A percentile compares a stretch with the other conserved stretches of the same genome.
Conservation (phyloP, 2,329 filamentous ascomycete species). For the Cladophialophora bantiana region DNA sequence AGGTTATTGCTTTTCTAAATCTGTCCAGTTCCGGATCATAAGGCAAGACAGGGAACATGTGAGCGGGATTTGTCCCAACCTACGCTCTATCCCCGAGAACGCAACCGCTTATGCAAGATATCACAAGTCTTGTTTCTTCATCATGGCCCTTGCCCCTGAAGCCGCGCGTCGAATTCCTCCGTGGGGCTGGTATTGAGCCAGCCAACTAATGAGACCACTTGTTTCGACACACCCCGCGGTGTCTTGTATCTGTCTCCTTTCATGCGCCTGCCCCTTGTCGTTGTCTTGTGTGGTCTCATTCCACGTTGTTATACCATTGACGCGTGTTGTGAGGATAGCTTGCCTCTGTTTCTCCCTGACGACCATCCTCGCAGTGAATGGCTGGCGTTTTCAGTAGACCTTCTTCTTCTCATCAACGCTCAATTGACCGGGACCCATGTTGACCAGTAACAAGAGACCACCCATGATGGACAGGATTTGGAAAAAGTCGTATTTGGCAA, state of each 20-base stretch:
- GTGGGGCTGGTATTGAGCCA: background rate
- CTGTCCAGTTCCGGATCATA: background rate
- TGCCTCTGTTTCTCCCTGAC: background rate
- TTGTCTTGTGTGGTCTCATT: constrained; percentile 33
- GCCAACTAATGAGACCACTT: background rate
- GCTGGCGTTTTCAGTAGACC: constrained; percentile 73
- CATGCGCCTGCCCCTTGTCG: background rate
- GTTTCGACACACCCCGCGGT: background rate
- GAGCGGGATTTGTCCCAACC: background rate
- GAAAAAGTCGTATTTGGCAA: constrained; percentile 99
- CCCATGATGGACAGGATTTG: constrained; percentile 97
- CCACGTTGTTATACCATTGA: constrained; percentile 29
- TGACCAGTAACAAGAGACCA: constrained; percentile 93
- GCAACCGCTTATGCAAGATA: constrained; percentile 4
- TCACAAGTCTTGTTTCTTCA: constrained; percentile 1
- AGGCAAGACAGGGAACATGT: background rate
- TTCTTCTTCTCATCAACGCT: constrained; percentile 99
- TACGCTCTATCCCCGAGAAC: constrained; percentile 2
- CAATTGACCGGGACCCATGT: constrained; percentile 97
- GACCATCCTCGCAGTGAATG: background rate
- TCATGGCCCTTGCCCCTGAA: background rate
- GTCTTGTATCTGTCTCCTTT: background rate
- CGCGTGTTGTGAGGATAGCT: background rate
- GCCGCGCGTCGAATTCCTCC: background rate
- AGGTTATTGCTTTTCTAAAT: background rate